Evolutionary conservation across 306 rosid genomes (phyloP).

Genomic region (Prunus persica): Prunus_persica_NCBIv2 NC_034009.1:1762001-1762500

Average conservation of each 20-base stretch:
- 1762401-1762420: constrained; percentile 60
- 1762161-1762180: background rate
- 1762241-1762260: background rate
- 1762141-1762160: background rate
- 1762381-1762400: constrained; percentile 85
- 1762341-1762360: constrained; percentile 60
- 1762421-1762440: constrained; percentile 73
- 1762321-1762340: constrained; percentile 9
- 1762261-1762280: background rate
- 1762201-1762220: background rate
- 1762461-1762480: constrained; percentile 97
- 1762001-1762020: too few species aligned
- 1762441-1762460: constrained; percentile 91
- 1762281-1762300: background rate
- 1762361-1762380: constrained; percentile 69
- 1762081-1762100: too few species aligned
- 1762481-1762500: constrained; percentile 76
- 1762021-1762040: too few species aligned
- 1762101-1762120: too few species aligned
- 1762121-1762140: background rate
- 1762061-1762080: too few species aligned
- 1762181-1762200: background rate
- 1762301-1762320: background rate
- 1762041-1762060: too few species aligned
- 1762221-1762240: background rate